Evolutionary conservation across 495 filamentous ascomycete species (phyloP).

Genomic region (Xylona heveae): DNA sequence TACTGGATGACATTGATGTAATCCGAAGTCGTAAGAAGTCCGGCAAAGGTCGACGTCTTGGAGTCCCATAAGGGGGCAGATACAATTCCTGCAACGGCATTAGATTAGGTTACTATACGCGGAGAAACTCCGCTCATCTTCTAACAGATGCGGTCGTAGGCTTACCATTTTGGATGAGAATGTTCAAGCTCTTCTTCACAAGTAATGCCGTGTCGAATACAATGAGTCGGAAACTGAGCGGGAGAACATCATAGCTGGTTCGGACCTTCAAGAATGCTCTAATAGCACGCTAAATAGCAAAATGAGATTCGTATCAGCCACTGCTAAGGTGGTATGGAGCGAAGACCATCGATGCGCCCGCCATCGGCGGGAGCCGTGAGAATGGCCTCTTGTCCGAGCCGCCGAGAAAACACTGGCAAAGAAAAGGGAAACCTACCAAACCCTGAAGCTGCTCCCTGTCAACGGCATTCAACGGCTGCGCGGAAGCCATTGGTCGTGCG

Average conservation of each 20-base stretch:
- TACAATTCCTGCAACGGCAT: constrained; percentile 56
- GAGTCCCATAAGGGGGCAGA: constrained; percentile 97
- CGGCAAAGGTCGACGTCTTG: constrained; percentile 79
- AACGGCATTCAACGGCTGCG: constrained; percentile 45
- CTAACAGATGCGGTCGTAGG: constrained; percentile 5
- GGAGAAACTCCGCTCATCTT: constrained; percentile 1
- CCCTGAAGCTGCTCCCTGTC: constrained; percentile 86
- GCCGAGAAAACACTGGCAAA: constrained; percentile 3
- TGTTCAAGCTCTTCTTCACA: constrained; percentile 92
- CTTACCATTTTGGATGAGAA: constrained; percentile 91
- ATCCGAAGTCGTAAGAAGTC: constrained; percentile 83
- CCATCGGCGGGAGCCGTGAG: too few species aligned
- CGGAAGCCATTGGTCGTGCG: constrained; percentile 30
- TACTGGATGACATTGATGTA: constrained; percentile 99
- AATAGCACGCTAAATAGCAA: constrained; percentile 56
- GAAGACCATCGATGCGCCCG: background rate
- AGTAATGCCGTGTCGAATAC: constrained; percentile 86
- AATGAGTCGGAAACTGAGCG: constrained; percentile 91
- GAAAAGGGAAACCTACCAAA: constrained; percentile 40
- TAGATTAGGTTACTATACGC: constrained; percentile 5
- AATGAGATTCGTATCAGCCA: constrained; percentile 10
- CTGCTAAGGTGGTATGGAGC: constrained; percentile 6
- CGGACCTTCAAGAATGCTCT: constrained; percentile 93
- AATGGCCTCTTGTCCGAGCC: constrained; percentile 3
- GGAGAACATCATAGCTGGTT: constrained; percentile 94